Conservation (phyloP, 345 rosid species). For the Psidium friedrichsthalianum region DNA sequence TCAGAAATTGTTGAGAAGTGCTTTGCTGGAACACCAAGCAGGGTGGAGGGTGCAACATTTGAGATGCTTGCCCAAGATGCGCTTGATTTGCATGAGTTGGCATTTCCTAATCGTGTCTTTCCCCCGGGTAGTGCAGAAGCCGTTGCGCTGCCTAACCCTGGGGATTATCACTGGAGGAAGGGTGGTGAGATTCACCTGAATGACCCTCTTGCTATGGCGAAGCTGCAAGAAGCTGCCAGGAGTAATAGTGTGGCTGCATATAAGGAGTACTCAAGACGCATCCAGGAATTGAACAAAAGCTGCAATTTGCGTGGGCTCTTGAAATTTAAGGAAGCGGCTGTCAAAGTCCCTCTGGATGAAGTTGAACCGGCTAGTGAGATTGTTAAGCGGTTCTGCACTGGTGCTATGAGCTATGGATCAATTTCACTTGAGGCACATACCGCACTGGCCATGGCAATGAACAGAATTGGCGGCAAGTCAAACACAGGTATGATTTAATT, state of each 20-base stretch:
- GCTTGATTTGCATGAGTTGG: conserved; percentile 75
- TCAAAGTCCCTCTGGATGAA: conserved; percentile 63
- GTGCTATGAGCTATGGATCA: conserved; percentile 99
- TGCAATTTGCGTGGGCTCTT: conserved; percentile 93
- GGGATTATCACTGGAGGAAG: conserved; percentile 98
- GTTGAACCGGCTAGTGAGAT: conserved; percentile 97
- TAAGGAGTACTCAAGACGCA: conserved; percentile 82
- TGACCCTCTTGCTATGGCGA: conserved; percentile 94
- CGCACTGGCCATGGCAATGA: conserved; percentile 90
- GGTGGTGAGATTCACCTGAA: conserved; percentile 94
- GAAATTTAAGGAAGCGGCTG: conserved; percentile 65
- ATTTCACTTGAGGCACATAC: conserved; percentile 93
- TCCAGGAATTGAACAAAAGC: conserved; percentile 78
- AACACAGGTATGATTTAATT: conserved; percentile 60
- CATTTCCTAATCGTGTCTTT: conserved; percentile 57
- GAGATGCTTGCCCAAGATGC: conserved; percentile 94
- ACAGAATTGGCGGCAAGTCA: conserved; percentile 88
- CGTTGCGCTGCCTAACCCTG: conserved; percentile 83
- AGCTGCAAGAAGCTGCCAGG: conserved; percentile 95
- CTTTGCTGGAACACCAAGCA: conserved; percentile 97
- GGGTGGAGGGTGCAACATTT: conserved; percentile 98
- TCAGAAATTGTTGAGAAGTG: conserved; percentile 95
- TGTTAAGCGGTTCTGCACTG: conserved; percentile 95
- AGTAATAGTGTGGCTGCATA: conserved; percentile 87
- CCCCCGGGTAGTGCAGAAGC: conserved; percentile 99